Conservation (phyloP, 2,329 filamentous ascomycete genomes). For the Penicillium sp. region DNA sequence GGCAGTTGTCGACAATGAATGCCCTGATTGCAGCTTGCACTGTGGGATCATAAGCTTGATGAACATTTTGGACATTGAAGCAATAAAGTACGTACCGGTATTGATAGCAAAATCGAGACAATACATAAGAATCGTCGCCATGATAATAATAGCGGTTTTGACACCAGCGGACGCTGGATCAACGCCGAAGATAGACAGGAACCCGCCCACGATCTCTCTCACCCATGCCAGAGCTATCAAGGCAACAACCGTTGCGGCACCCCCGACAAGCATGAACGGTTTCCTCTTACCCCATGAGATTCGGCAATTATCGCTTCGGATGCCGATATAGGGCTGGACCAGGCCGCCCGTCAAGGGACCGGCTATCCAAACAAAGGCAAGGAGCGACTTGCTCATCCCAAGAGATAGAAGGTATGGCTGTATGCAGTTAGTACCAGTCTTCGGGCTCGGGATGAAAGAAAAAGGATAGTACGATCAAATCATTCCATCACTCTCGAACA, state of each 20-base stretch:
- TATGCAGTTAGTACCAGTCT: not conserved
- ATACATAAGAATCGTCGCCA: constrained; percentile 84
- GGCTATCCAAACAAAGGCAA: constrained; percentile 81
- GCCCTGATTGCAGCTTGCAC: constrained; percentile 68
- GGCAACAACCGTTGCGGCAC: constrained; percentile 62
- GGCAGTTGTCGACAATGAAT: constrained; percentile 89
- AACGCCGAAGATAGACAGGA: constrained; percentile 68
- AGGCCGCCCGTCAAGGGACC: constrained; percentile 73
- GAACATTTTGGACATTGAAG: not conserved
- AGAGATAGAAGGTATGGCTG: constrained; percentile 72
- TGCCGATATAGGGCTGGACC: constrained; percentile 78
- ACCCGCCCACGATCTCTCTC: constrained; percentile 64
- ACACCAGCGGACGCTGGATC: constrained; percentile 62
- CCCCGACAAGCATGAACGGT: constrained; percentile 73
- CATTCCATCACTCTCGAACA: not conserved
- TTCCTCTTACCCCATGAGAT: constrained; percentile 72
- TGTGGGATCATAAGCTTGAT: constrained; percentile 25
- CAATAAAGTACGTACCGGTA: constrained; percentile 56
- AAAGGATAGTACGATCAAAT: not conserved
- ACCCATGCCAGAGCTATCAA: constrained; percentile 71
- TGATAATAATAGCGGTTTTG: constrained; percentile 64
- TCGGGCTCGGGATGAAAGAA: not conserved
- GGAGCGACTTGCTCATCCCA: constrained; percentile 75
- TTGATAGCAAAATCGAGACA: constrained; percentile 93
- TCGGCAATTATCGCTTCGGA: constrained; percentile 74